Base-by-base conservation (phyloP, 2,329 filamentous ascomycete genomes). In the Coniella lustricola region DNA sequence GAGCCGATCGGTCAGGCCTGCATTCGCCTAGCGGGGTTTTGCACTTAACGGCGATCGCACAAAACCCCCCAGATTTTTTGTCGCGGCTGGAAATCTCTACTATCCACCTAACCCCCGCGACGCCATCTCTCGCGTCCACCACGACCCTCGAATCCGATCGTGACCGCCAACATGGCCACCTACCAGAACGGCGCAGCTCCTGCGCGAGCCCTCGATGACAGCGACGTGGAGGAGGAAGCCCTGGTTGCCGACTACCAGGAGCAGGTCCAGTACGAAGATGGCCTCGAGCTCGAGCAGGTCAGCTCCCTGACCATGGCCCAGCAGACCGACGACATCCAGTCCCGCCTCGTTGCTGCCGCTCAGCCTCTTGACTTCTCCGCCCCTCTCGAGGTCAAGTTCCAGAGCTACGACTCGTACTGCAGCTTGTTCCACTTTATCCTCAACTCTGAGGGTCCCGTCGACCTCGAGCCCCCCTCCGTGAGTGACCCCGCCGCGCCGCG, bases 351-450 rank as follows among this genome's bases (percentile, higher is more conserved):
- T 56, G 89, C 90, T 57, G 93, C 93, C 52, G 93, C 93, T 56
- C 91, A 93, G 63, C 93, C 93, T 44, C 78, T 98, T 58, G 93
- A 98, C 67, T 97, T 95, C 70, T 90, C 93, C 64, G 93, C 93
- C 41, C 88, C 90, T 31, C 79, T 98, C 49, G 93, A 97, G 71
- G 87, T 88, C 68, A 97, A 97, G 75, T 96, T 97, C 74, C 85
- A 89, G 69, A 96, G 90, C 75, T 98, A 98, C 77, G 93, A 98
- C 74, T 88, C 89, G 67, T 98, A 98, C 80, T 98, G 93, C 84
- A 95, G 88, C 71, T 76, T 98, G 61, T 98, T 98, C 76, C 93
- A 98, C 75, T 97, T 89, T 73, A 96, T 98, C 68, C 77, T 98
- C 66, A 98, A 98, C 80, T 97, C 91, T 44, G 93, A 97, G 59